Conservation (phyloP, 306 rosid species). For the Urtica urens region DNA sequence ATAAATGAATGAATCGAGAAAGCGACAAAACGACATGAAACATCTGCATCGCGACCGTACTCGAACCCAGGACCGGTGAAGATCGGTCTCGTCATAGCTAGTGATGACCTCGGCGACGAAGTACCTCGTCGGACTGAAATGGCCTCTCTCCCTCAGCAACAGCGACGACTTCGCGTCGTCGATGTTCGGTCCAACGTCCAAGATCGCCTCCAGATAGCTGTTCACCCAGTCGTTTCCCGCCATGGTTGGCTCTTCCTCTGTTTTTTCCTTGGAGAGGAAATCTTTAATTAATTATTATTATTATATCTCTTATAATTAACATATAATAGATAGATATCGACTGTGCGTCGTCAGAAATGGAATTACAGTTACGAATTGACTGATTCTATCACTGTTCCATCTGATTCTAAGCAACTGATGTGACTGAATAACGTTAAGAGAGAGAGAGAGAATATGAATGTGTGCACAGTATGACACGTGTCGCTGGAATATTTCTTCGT, state of each 20-base stretch:
- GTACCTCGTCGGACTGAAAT: slow-evolving; percentile 50
- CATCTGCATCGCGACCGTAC: slow-evolving; percentile 13
- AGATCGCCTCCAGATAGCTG: slow-evolving; percentile 51
- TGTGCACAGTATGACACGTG: not conserved
- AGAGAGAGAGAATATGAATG: not conserved
- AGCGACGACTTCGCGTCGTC: slow-evolving; percentile 40
- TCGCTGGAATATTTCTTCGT: not conserved
- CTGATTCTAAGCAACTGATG: not conserved
- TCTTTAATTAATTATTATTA: not conserved
- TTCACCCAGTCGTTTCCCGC: slow-evolving; percentile 61
- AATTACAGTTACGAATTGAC: not conserved
- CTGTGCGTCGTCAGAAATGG: not conserved
- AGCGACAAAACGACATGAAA: not conserved
- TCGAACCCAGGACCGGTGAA: slow-evolving; percentile 49
- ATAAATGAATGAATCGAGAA: not conserved
- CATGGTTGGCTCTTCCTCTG: slow-evolving; percentile 17
- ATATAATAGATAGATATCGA: not conserved
- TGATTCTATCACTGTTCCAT: not conserved
- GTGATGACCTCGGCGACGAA: slow-evolving; percentile 59
- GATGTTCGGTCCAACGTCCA: slow-evolving; percentile 45
- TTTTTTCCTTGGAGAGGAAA: not conserved
- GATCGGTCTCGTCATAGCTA: slow-evolving; percentile 55
- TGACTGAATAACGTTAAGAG: not conserved
- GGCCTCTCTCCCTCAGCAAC: slow-evolving; percentile 43
- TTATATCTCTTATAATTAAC: no score